A percentile compares a stretch with the other conserved stretches of the same genome.
Conservation (phyloP, 2,329 filamentous ascomycete genomes). For the Proliferodiscus dingleyae region DNA sequence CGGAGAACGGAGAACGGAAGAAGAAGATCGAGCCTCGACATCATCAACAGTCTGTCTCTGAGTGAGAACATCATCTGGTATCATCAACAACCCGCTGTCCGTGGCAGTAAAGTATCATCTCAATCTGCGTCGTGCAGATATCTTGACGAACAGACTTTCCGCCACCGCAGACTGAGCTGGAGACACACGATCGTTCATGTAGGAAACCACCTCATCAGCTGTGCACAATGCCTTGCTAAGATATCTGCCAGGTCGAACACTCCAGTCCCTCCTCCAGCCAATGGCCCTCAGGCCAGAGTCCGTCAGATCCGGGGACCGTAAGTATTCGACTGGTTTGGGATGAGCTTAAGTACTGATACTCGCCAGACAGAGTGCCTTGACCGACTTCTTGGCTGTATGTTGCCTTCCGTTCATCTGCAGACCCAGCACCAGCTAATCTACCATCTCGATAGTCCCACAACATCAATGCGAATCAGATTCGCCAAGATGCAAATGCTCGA, state of each 20-base stretch:
- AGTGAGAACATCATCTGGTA: too few relatives aligned
- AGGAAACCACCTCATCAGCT: too few relatives aligned
- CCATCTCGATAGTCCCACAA: constrained; percentile 60
- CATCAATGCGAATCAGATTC: constrained; percentile 58
- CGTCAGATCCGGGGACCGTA: constrained; percentile 30
- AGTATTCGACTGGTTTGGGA: too few relatives aligned
- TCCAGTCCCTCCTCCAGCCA: constrained; percentile 5
- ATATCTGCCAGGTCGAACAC: constrained; percentile 5
- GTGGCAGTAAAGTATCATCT: too few relatives aligned
- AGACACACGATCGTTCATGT: not conserved
- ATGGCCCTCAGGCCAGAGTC: constrained; percentile 4
- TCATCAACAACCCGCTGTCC: too few relatives aligned
- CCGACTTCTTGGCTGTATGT: constrained; percentile 61
- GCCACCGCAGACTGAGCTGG: too few relatives aligned
- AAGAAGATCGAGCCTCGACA: too few relatives aligned
- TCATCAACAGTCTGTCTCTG: too few relatives aligned
- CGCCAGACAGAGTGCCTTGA: constrained; percentile 56
- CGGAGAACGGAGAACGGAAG: too few relatives aligned
- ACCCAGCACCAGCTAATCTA: constrained; percentile 34
- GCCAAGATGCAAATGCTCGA: constrained; percentile 44
- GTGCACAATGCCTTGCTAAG: not conserved
- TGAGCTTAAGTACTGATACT: constrained; percentile 3
- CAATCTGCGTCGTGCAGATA: too few relatives aligned
- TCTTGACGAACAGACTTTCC: too few relatives aligned
- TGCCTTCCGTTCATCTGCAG: not conserved